phyloP scores from a whole-genome alignment of 2,329 filamentous ascomycete species.

The Neofusicoccum parvum region DNA sequence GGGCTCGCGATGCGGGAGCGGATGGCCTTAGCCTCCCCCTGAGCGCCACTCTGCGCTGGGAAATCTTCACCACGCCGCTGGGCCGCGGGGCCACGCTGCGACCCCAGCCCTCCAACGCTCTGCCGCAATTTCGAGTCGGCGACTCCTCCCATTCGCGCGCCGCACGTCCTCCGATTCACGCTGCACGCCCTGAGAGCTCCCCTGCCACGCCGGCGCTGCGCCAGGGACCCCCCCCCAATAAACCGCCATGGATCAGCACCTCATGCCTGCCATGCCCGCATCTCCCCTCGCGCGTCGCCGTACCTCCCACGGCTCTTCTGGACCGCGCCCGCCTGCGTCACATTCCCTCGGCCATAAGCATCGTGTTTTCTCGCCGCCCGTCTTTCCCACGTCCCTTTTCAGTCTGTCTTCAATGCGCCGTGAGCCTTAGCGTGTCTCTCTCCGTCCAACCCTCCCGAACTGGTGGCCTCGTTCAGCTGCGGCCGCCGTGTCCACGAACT shows the following conservation, averaged over 20 bases:
- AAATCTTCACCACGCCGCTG: neutral
- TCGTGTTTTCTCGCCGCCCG: neutral
- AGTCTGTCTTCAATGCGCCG: neutral
- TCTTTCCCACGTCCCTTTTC: neutral
- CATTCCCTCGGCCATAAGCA: neutral
- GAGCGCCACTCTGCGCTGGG: slow-evolving; percentile 2
- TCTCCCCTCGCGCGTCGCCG: neutral
- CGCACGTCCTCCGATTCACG: slow-evolving; percentile 9
- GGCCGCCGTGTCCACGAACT: neutral
- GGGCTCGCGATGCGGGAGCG: neutral
- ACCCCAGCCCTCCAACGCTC: slow-evolving; percentile 9
- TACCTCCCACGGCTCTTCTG: slow-evolving; percentile 3
- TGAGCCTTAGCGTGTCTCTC: neutral
- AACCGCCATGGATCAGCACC: slow-evolving; percentile 17
- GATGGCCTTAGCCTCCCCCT: slow-evolving; percentile 10
- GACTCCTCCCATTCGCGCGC: slow-evolving; percentile 14
- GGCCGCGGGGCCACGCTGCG: neutral
- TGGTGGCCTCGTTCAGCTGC: neutral
- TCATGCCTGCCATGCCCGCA: slow-evolving; percentile 4
- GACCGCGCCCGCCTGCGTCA: neutral
- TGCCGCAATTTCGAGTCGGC: slow-evolving; percentile 20
- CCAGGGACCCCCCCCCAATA: slow-evolving; percentile 18
- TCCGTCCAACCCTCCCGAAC: neutral
- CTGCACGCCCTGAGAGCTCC: neutral
- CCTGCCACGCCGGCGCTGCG: slow-evolving; percentile 8